A percentile compares a stretch with the other conserved stretches of the same genome.
Evolutionary conservation across 2,329 filamentous ascomycete species (phyloP).

Genomic region (Cladosporium phlei): DNA sequence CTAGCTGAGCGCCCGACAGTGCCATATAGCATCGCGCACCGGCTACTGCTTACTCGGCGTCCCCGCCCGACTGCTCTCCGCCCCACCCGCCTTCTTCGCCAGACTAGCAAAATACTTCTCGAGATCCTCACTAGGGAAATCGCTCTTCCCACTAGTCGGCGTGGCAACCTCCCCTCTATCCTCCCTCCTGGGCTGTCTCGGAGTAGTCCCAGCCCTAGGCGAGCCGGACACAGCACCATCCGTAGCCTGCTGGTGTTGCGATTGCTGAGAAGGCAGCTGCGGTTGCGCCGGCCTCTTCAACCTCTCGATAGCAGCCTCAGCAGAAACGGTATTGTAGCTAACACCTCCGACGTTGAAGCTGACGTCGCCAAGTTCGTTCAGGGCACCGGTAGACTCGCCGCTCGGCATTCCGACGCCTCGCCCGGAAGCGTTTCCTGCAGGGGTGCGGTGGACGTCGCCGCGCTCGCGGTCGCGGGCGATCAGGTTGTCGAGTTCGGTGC

Average conservation of each 20-base stretch:
- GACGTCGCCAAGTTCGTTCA: constrained; percentile 31
- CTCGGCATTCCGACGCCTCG: constrained; percentile 23
- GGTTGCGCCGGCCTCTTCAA: constrained; percentile 21
- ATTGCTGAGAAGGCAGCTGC: too few species aligned
- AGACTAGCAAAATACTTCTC: constrained; percentile 57
- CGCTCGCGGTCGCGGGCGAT: constrained; percentile 62
- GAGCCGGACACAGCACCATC: not conserved
- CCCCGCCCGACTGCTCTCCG: constrained; percentile 9
- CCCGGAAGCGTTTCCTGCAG: not conserved
- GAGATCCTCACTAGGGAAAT: constrained; percentile 51
- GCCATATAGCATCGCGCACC: too few species aligned
- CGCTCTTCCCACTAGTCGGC: constrained; percentile 51
- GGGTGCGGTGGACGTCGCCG: constrained; percentile 18
- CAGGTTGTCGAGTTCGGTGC: constrained; percentile 64
- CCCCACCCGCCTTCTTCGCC: constrained; percentile 47
- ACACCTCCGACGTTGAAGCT: constrained; percentile 95
- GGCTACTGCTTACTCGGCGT: constrained; percentile 9
- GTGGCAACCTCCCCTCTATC: constrained; percentile 31
- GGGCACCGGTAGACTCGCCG: constrained; percentile 34
- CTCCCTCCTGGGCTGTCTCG: constrained; percentile 20
- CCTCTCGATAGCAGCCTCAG: constrained; percentile 31
- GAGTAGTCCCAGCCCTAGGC: constrained; percentile 14
- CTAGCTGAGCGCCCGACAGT: too few species aligned
- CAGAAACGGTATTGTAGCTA: constrained; percentile 47
- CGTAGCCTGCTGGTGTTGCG: constrained; percentile 3